These are phyloP conservation scores for Pulveroboletus ravenelii DNA, from an alignment of 768 basidiomycete genomes.

Conservation along the genomic window DNA sequence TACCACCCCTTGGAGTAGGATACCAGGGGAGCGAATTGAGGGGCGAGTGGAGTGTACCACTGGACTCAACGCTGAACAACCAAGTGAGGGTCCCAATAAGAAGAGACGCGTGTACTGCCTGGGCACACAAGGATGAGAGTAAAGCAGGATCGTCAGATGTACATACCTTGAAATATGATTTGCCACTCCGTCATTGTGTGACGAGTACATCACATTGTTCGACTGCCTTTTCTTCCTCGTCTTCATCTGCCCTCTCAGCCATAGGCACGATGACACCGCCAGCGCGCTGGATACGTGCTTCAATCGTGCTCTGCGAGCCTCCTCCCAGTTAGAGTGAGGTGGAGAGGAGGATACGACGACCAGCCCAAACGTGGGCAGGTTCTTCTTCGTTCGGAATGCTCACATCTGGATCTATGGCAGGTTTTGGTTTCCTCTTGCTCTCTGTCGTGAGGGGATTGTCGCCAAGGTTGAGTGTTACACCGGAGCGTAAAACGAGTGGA, in stretches of 20 bases:
- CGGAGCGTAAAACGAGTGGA: conserved; percentile 44
- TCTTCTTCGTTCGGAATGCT: conserved; percentile 22
- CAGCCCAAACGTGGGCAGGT: conserved; percentile 51
- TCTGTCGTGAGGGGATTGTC: conserved; percentile 16
- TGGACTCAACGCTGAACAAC: conserved; percentile 74
- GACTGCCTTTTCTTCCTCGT: conserved; percentile 32
- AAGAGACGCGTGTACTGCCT: conserved; percentile 50
- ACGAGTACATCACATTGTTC: conserved; percentile 68
- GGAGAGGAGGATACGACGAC: conserved; percentile 58
- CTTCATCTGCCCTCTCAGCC: conserved; percentile 40
- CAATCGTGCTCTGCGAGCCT: conserved; percentile 49
- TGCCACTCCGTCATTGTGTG: conserved; percentile 62
- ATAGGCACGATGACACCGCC: conserved; percentile 55
- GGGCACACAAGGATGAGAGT: background rate
- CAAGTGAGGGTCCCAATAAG: conserved; percentile 74
- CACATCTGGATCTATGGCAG: conserved; percentile 17
- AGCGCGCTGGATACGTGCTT: conserved; percentile 52
- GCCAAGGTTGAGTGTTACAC: conserved; percentile 11
- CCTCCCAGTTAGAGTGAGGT: conserved; percentile 49
- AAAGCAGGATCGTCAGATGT: background rate
- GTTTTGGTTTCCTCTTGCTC: conserved; percentile 21
- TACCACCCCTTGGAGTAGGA: conserved; percentile 60
- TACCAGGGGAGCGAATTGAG: conserved; percentile 80
- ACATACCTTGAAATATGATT: conserved; percentile 64
- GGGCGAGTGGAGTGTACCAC: conserved; percentile 56